These are phyloP conservation scores for Ogataea salicorniae DNA, from an alignment of 805 yeast species.

Conservation along the genomic window DNA sequence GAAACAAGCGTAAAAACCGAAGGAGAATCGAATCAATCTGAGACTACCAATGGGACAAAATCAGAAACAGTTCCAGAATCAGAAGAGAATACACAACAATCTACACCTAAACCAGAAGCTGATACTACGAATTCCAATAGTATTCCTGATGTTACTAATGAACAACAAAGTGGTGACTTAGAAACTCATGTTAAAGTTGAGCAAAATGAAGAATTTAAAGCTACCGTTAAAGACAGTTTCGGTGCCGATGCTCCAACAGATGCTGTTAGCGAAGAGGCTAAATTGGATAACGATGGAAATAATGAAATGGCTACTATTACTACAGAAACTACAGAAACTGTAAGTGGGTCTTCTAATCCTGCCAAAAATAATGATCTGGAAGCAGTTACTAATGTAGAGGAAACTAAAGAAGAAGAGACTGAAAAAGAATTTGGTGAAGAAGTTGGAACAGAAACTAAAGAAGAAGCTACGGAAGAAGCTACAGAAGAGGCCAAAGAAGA, in stretches of 20 bases:
- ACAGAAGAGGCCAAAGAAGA: neutral
- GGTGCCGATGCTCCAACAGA: neutral
- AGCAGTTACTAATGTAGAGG: neutral
- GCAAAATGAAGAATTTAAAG: neutral
- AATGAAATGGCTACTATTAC: neutral
- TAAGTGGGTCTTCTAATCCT: neutral
- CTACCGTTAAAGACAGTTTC: neutral
- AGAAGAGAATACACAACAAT: neutral
- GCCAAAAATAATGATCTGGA: neutral
- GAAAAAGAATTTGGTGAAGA: neutral
- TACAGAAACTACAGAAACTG: neutral
- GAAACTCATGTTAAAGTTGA: no score
- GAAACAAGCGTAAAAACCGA: no score
- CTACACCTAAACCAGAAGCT: conserved; percentile 2
- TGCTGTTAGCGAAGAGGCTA: neutral
- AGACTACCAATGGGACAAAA: neutral
- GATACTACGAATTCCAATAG: neutral
- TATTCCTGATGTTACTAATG: neutral
- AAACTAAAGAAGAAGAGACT: neutral
- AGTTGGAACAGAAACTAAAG: neutral
- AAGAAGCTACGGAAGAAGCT: neutral
- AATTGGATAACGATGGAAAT: neutral
- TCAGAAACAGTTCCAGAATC: neutral
- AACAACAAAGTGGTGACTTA: conserved; percentile 8
- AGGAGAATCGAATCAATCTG: no score